phyloP scores from a whole-genome alignment of 306 rosid genomes.

The Fagus sylvatica region DNA sequence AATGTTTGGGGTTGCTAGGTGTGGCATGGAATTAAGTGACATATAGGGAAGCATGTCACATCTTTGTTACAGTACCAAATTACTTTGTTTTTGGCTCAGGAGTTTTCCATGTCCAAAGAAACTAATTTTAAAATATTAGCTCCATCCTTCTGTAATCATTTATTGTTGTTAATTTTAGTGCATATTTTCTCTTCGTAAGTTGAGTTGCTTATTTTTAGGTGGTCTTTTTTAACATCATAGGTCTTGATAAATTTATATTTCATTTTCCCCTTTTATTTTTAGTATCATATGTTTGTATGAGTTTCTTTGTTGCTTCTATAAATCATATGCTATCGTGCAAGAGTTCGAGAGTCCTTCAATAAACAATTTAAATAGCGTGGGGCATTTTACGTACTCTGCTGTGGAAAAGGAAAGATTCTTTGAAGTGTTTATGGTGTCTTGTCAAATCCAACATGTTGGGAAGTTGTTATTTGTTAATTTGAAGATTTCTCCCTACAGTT shows the following conservation, averaged over 20 bases:
- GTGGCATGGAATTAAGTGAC: not conserved
- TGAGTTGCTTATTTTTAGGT: not conserved
- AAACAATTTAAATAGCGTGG: not conserved
- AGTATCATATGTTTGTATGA: not conserved
- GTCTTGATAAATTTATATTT: not conserved
- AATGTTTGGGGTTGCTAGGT: not conserved
- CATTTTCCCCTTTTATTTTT: not conserved
- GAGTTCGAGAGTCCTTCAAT: not conserved
- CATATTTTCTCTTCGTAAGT: not conserved
- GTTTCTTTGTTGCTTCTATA: not conserved
- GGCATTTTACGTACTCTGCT: not conserved
- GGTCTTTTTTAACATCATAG: not conserved
- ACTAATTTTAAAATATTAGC: slow-evolving; percentile 5
- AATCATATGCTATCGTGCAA: not conserved
- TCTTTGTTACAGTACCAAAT: not conserved
- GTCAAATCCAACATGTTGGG: not conserved
- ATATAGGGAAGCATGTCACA: not conserved
- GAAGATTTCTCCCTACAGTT: not conserved
- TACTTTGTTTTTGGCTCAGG: not conserved
- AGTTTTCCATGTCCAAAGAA: slow-evolving; percentile 1
- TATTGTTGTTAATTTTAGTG: not conserved
- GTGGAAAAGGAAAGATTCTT: not conserved
- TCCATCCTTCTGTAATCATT: not conserved
- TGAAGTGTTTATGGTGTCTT: not conserved
- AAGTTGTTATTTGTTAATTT: not conserved